Evolutionary conservation across 78 protist species (phyloP).

Genomic region (Dictyostelium discoideum): DNA sequence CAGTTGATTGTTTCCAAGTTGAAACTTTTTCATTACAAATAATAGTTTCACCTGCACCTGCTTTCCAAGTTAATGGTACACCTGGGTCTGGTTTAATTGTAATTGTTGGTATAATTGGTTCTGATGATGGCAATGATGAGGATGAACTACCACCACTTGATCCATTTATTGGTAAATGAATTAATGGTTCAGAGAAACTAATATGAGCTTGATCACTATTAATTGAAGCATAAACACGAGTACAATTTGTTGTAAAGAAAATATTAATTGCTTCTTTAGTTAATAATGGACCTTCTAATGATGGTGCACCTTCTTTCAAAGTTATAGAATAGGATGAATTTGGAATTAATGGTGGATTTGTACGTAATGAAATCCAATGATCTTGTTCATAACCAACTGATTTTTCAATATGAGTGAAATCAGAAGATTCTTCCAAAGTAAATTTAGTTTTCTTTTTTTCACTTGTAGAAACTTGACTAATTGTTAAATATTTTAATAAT

Average conservation of each 20-base stretch:
- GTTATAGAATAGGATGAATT: neutral
- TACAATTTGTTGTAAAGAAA: neutral
- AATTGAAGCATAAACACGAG: neutral
- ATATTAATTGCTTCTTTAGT: neutral
- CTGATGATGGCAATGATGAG: neutral
- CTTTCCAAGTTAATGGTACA: slow-evolving; percentile 11
- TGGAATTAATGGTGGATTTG: neutral
- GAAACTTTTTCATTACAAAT: neutral
- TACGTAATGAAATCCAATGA: slow-evolving; percentile 29
- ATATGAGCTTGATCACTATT: neutral
- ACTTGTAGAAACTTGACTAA: neutral
- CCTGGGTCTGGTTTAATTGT: slow-evolving; percentile 58
- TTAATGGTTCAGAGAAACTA: slow-evolving; percentile 2
- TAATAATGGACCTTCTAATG: slow-evolving; percentile 29
- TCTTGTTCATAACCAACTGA: neutral
- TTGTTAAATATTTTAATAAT: neutral
- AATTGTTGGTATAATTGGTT: neutral
- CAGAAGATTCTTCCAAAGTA: neutral
- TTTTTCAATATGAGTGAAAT: slow-evolving; percentile 14
- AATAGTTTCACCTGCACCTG: neutral
- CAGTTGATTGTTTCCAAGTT: slow-evolving; percentile 4
- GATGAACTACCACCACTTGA: neutral
- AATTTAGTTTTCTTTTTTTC: slow-evolving; percentile 50
- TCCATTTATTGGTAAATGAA: neutral
- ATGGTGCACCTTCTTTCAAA: neutral